Conservation (phyloP, 805 yeast species). For the Candida berthetii region DNA sequence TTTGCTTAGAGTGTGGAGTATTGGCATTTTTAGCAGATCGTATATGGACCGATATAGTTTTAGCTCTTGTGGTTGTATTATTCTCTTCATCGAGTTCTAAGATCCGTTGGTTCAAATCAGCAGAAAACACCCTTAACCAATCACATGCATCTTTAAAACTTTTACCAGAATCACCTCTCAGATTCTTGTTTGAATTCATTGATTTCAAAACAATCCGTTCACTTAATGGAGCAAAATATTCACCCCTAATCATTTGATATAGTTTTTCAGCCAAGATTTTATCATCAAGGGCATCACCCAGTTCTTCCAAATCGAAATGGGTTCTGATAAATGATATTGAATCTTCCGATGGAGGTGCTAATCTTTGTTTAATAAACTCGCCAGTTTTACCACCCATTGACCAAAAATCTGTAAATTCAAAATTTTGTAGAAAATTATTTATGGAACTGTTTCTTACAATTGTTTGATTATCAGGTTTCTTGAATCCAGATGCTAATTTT, state of each 20-base stretch:
- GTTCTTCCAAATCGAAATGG: constrained; percentile 32
- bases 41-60: constrained; percentile 35
- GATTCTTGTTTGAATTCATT: constrained; percentile 86
- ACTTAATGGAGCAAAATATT: constrained; percentile 44
- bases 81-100: constrained; percentile 69
- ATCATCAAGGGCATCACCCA: constrained; percentile 35
- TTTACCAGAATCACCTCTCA: constrained; percentile 49
- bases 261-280: constrained; percentile 46
- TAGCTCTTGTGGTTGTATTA: constrained; percentile 33
- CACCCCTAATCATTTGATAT: constrained; percentile 61
- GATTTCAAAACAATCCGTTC: constrained; percentile 64
- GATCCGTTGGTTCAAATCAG: constrained; percentile 68
- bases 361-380: constrained; percentile 39
- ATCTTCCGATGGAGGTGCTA: constrained; percentile 44
- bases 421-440: constrained; percentile 47
- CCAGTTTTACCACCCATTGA: constrained; percentile 92
- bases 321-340: constrained; percentile 48
- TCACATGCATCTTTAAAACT: constrained; percentile 44
- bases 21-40: constrained; percentile 20
- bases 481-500: constrained; percentile 79
- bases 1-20: constrained; percentile 30
- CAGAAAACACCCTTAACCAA: constrained; percentile 82
- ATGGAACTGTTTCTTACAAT: constrained; percentile 48
- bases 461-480: constrained; percentile 86
- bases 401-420: constrained; percentile 72